Evolutionary conservation across 176 grass and related monocot species (phyloP).

Genomic region (Tillandsia leiboldiana): DNA sequence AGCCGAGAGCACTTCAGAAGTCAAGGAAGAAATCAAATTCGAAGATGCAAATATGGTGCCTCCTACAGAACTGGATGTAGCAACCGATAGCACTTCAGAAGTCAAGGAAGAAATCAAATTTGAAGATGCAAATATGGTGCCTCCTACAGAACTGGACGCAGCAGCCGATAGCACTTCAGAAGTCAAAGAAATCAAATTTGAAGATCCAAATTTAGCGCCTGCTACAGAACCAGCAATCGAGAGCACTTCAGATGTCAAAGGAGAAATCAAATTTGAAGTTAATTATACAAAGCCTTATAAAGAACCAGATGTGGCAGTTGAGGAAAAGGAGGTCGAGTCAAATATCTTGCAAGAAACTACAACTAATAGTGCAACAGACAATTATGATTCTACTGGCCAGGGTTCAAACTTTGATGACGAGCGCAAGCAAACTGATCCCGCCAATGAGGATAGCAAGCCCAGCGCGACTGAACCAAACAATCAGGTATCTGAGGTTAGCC

Average conservation of each 20-base stretch:
- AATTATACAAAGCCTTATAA: slow-evolving; percentile 1
- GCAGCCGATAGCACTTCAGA: slow-evolving; percentile 11
- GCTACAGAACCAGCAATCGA: background rate
- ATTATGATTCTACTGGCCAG: background rate
- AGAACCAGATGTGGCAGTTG: background rate
- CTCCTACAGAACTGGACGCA: background rate
- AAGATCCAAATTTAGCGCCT: slow-evolving; percentile 8
- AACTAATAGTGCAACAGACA: background rate
- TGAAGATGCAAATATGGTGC: slow-evolving; percentile 8
- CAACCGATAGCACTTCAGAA: slow-evolving; percentile 13
- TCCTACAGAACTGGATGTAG: background rate
- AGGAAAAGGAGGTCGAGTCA: background rate
- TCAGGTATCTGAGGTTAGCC: slow-evolving; percentile 93
- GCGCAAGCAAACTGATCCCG: background rate
- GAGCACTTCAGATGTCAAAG: background rate
- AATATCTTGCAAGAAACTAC: background rate
- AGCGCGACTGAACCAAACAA: slow-evolving; percentile 38
- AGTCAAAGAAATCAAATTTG: slow-evolving; percentile 1
- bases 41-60: slow-evolving; percentile 10
- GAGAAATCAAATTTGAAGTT: no score
- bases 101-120: background rate
- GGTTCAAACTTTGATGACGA: background rate
- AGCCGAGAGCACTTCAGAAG: slow-evolving; percentile 14
- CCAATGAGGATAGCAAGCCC: slow-evolving; percentile 8
- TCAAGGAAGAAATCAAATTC: background rate